Evolutionary conservation across 2,329 filamentous ascomycete genomes (phyloP), one percentile per base, ranked within the genome.

Genomic region (Ophiocordyceps unilateralis): DNA sequence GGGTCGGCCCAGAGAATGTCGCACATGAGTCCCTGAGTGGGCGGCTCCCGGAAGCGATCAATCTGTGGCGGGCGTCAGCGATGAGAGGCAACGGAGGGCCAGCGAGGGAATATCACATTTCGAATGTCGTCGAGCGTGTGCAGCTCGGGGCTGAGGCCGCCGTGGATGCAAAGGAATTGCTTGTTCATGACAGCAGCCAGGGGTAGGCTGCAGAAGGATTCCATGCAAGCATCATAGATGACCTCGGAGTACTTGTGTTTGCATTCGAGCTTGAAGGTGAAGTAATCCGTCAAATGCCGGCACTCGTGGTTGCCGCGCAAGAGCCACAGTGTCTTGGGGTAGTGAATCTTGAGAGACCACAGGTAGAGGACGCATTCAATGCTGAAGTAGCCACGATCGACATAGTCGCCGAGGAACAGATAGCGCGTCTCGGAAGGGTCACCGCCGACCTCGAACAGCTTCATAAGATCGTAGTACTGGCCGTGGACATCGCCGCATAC

Each of bases 401-500:
- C 91, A 59, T 98, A 98, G 65, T 98, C 91, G 47, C 91, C 91
- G 50, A 98, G 69, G 66, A 98, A 98, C 46, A 98, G 76, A 64
- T 98, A 98, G 57, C 91, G 72, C 24, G 91, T 98, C 67, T 98
- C 91, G 43, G 89, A 78, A 36, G 91, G 91, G 62, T 98, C 91
- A 50, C 91, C 91, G 51, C 91, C 91, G 42, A 98, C 91, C 64
- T 98, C 91, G 57, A 98, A 98, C 28, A 98, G 74, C 71, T 98
- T 98, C 91, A 98, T 98, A 58, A 98, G 67, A 63, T 98, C 91
- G 63, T 94, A 98, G 68, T 96, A 98, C 67, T 98, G 91, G 52
- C 91, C 91, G 64, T 98, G 91, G 43, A 98, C 88, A 58, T 98
- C 91, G 59, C 91, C 91, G 57, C 91, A 98, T 41, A 98, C 91